Evolutionary conservation across 2,329 filamentous ascomycete genomes (phyloP).

Genomic region (Alternaria infectoria): DNA sequence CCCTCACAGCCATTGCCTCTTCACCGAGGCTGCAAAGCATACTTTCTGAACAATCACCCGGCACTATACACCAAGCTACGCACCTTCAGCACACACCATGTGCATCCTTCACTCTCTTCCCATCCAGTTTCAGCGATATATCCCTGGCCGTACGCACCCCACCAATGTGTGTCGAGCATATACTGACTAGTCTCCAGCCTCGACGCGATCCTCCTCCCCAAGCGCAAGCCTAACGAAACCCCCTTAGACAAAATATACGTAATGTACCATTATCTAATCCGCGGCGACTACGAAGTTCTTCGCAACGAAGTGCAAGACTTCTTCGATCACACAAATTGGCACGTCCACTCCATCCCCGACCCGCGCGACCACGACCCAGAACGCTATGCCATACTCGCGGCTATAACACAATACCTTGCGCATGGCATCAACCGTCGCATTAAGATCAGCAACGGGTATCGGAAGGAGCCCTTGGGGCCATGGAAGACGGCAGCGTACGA

Average conservation of each 20-base stretch:
- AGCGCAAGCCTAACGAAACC: neutral
- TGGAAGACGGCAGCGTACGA: neutral
- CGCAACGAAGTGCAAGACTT: constrained; percentile 3
- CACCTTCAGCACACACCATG: neutral
- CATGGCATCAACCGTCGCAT: neutral
- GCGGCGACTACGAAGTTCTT: neutral
- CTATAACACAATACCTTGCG: neutral
- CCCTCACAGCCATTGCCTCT: neutral
- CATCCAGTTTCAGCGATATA: neutral
- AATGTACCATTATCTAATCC: constrained; percentile 2
- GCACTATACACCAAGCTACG: neutral
- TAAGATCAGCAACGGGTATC: neutral
- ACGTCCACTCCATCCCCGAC: neutral
- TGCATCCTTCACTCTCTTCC: neutral
- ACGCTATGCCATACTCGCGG: neutral
- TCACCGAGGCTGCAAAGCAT: neutral
- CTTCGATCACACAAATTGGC: neutral
- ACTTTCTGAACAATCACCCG: neutral
- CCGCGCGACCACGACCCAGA: neutral
- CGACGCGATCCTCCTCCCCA: neutral
- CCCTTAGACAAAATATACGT: neutral
- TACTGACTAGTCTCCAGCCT: neutral
- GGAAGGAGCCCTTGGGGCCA: neutral
- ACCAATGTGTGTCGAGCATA: neutral
- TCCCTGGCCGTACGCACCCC: neutral